Evolutionary conservation across 2,329 filamentous ascomycete species (phyloP).

Genomic region (Helicocarpus griseus): DNA sequence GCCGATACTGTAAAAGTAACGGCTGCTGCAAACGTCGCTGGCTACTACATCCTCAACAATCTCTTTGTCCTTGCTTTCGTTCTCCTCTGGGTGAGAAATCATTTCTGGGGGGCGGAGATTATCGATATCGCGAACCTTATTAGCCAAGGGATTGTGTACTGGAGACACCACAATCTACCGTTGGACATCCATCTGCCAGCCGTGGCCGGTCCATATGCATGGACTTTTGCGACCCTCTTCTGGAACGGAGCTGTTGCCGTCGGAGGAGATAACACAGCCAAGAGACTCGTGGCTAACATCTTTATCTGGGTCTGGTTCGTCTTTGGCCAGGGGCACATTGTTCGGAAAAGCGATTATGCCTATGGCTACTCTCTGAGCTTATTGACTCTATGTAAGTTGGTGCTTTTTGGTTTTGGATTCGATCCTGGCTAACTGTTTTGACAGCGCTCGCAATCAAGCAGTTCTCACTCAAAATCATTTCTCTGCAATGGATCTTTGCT

Average conservation of each 20-base stretch:
- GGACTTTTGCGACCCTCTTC: constrained; percentile 78
- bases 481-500: constrained; percentile 87
- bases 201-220: constrained; percentile 69
- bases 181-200: constrained; percentile 67
- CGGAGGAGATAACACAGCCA: constrained; percentile 55
- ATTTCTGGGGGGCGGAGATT: constrained; percentile 67
- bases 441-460: constrained; percentile 64
- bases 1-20: constrained; percentile 52
- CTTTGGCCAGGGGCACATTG: constrained; percentile 68
- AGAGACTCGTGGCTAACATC: constrained; percentile 75
- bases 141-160: constrained; percentile 70
- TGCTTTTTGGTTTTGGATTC: background rate
- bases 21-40: constrained; percentile 65
- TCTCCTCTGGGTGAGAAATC: constrained; percentile 67
- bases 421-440: background rate
- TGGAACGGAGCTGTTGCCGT: constrained; percentile 82
- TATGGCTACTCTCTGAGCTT: constrained; percentile 72
- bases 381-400: constrained; percentile 53
- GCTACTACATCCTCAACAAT: constrained; percentile 81
- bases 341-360: constrained; percentile 62
- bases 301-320: constrained; percentile 77
- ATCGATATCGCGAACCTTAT: constrained; percentile 71
- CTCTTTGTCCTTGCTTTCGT: constrained; percentile 72
- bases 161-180: constrained; percentile 63
- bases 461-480: constrained; percentile 61